These are phyloP conservation scores for Gentiana straminea DNA, from an alignment of 257 asterid genomes.

Conservation along the genomic window DNA sequence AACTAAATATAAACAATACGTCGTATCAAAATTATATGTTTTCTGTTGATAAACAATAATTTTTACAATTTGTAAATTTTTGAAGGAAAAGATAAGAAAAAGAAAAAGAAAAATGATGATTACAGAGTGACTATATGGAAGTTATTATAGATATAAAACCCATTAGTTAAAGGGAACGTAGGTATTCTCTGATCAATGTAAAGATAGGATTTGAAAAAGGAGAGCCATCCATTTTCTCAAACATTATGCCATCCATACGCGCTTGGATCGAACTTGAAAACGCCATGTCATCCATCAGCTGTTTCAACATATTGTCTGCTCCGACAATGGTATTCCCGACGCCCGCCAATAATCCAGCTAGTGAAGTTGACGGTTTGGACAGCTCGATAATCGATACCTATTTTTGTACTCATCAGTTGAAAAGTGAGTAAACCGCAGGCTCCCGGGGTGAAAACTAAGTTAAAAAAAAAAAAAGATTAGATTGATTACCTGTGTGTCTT, in stretches of 20 bases:
- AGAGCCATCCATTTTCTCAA: constrained; percentile 49
- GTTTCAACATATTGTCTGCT: constrained; percentile 45
- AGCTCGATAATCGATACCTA: constrained; percentile 87
- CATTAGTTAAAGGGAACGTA: constrained; percentile 23
- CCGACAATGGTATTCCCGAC: constrained; percentile 48
- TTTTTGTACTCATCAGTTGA: not conserved
- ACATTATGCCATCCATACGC: constrained; percentile 69
- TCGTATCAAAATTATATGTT: too few relatives aligned
- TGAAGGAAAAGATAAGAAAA: too few relatives aligned
- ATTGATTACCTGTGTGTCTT: constrained; percentile 53
- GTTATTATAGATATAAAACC: too few relatives aligned
- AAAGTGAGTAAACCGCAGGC: too few relatives aligned
- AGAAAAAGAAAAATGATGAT: too few relatives aligned
- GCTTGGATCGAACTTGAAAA: constrained; percentile 63
- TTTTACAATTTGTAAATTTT: too few relatives aligned
- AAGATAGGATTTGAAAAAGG: constrained; percentile 33
- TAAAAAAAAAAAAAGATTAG: not conserved
- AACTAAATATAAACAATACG: too few relatives aligned
- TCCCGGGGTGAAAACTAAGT: not conserved
- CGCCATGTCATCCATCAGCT: constrained; percentile 39
- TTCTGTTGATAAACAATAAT: too few relatives aligned
- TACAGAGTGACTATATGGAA: too few relatives aligned
- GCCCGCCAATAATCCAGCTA: constrained; percentile 49
- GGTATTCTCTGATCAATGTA: constrained; percentile 35
- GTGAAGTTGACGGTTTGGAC: constrained; percentile 61